Conservation (phyloP, 306 rosid species). For the Cucurbita ficifolia region DNA sequence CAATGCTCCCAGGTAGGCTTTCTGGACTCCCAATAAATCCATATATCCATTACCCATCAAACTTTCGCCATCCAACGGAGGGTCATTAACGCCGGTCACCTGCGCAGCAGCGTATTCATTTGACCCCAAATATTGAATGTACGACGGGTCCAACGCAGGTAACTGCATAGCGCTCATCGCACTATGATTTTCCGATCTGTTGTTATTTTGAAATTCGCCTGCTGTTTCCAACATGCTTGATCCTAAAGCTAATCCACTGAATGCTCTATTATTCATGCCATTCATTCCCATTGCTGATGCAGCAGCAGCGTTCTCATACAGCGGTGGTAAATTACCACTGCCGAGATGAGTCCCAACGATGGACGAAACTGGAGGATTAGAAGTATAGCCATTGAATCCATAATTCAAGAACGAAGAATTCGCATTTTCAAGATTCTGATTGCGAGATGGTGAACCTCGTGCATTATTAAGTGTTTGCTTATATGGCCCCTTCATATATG, state of each 20-base stretch:
- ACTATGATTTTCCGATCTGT: constrained; percentile 56
- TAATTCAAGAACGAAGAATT: constrained; percentile 53
- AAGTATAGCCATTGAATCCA: constrained; percentile 44
- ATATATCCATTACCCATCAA: constrained; percentile 38
- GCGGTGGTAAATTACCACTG: constrained; percentile 55
- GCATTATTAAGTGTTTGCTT: constrained; percentile 34
- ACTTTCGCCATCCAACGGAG: constrained; percentile 48
- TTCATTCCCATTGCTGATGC: constrained; percentile 60
- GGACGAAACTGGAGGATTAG: constrained; percentile 55
- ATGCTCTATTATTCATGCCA: constrained; percentile 61
- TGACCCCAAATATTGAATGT: constrained; percentile 72
- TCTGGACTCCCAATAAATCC: constrained; percentile 66
- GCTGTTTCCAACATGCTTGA: constrained; percentile 30
- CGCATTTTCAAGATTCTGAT: constrained; percentile 41
- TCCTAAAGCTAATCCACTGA: constrained; percentile 52
- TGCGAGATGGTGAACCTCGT: constrained; percentile 40
- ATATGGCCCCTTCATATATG: constrained; percentile 49
- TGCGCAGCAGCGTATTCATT: constrained; percentile 70
- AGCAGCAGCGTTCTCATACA: constrained; percentile 75
- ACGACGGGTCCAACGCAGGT: constrained; percentile 59
- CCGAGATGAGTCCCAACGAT: constrained; percentile 65
- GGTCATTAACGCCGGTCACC: constrained; percentile 53
- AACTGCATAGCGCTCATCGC: constrained; percentile 48
- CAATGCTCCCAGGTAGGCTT: constrained; percentile 60
- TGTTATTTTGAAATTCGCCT: constrained; percentile 41